These are phyloP conservation scores for Soucietia sequanensis DNA, from an alignment of 805 yeast genomes.

Conservation along the genomic window DNA sequence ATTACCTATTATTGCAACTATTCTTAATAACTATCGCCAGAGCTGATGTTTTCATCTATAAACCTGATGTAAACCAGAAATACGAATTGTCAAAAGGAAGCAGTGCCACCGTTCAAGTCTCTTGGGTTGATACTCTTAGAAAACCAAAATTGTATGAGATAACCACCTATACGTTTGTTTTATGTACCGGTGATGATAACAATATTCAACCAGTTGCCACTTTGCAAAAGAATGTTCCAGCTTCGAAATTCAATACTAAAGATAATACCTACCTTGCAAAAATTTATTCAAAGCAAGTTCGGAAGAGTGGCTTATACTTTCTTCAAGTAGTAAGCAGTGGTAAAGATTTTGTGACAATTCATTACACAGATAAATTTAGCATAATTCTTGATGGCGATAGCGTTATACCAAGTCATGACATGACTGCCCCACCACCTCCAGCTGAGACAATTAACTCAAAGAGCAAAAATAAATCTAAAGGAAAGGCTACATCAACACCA, in stretches of 20 bases:
- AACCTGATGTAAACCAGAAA: neutral
- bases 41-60: too few species aligned
- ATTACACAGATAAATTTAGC: constrained; percentile 3
- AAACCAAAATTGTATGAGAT: neutral
- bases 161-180: constrained; percentile 3
- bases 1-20: too few species aligned
- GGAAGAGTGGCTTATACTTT: neutral
- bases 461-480: neutral
- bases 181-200: constrained; percentile 4
- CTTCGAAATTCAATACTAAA: too few species aligned
- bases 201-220: constrained; percentile 1
- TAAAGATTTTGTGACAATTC: constrained; percentile 1
- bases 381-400: neutral
- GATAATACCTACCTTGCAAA: too few species aligned
- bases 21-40: too few species aligned
- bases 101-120: neutral
- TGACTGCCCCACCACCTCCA: neutral
- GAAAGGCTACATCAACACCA: neutral
- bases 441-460: neutral
- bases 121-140: constrained; percentile 1
- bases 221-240: neutral
- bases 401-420: neutral
- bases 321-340: constrained; percentile 2
- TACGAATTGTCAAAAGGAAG: neutral
- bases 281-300: too few species aligned